Percentiles rank a stretch among this genome's conserved stretches.
phyloP scores from a whole-genome alignment of 148 eudicot genomes.

The Arctostaphylos glauca region DNA sequence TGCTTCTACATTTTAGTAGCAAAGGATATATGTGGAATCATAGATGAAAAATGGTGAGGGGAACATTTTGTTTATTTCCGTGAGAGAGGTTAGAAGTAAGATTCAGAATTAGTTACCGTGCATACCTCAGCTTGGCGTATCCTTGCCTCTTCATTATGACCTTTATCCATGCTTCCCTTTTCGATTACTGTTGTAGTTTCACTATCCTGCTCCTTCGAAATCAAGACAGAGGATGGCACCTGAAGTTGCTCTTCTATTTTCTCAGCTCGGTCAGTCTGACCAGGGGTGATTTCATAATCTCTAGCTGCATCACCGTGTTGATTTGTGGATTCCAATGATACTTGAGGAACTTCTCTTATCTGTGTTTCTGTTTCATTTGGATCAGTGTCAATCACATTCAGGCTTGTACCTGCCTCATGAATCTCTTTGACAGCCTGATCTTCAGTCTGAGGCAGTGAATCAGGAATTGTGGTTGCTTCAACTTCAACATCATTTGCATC shows the following conservation, averaged over 20 bases:
- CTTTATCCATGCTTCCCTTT: not conserved
- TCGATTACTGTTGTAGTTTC: not conserved
- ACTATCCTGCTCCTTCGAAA: not conserved
- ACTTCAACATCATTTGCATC: not conserved
- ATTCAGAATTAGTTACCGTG: not conserved
- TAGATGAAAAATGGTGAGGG: not conserved
- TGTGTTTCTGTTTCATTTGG: not conserved
- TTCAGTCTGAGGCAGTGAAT: not conserved
- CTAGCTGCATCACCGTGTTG: slow-evolving; percentile 7
- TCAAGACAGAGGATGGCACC: not conserved
- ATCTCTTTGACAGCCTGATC: slow-evolving; percentile 13
- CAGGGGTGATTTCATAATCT: not conserved
- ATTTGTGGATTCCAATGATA: not conserved
- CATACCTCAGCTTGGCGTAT: slow-evolving; percentile 16
- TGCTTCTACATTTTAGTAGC: not conserved
- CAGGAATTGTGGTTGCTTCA: slow-evolving; percentile 7
- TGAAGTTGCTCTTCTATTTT: slow-evolving; percentile 16
- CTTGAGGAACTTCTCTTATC: slow-evolving; percentile 6
- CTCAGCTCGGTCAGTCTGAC: not conserved
- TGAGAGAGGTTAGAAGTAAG: slow-evolving; percentile 1
- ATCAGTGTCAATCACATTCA: not conserved
- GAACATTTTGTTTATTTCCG: not conserved
- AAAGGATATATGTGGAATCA: not conserved
- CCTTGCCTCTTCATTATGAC: not conserved
- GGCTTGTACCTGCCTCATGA: not conserved